Evolutionary conservation across 768 basidiomycete genomes (phyloP).

Genomic region (Auricularia sp.): DNA sequence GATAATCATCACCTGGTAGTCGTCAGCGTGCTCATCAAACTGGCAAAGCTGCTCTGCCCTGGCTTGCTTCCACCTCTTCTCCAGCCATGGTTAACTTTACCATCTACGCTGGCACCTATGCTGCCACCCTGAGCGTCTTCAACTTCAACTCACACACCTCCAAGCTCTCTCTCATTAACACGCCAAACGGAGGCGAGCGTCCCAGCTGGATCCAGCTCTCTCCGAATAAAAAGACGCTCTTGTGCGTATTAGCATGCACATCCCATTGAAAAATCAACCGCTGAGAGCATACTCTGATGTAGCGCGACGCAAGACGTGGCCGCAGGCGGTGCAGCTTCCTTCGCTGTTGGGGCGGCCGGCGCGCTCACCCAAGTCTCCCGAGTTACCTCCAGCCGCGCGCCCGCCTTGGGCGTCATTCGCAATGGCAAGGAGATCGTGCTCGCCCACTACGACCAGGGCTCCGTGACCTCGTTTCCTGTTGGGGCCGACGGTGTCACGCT

Average conservation of each 20-base stretch:
- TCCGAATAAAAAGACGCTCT: not conserved
- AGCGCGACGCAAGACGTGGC: not conserved
- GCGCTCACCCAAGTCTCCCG: not conserved
- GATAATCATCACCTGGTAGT: too few species aligned
- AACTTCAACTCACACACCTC: conserved; percentile 43
- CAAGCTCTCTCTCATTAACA: conserved; percentile 36
- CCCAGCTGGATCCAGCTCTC: not conserved
- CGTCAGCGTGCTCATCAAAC: too few species aligned
- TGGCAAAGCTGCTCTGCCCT: not conserved
- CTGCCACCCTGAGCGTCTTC: conserved; percentile 51
- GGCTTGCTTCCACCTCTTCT: not conserved
- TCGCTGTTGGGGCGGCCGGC: not conserved
- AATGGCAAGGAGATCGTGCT: not conserved
- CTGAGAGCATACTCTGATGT: not conserved
- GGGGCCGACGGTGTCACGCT: not conserved
- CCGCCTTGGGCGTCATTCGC: not conserved
- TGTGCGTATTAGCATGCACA: not conserved
- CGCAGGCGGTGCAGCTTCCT: conserved; percentile 3
- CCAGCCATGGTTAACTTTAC: conserved; percentile 51
- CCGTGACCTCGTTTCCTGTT: not conserved
- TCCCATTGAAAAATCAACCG: not conserved
- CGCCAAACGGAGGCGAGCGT: not conserved
- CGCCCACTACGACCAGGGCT: not conserved
- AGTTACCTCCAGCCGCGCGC: not conserved
- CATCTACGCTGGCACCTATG: conserved; percentile 59